Base-by-base conservation (phyloP, 2,329 filamentous ascomycete genomes). In the Harringtonia lauricola region DNA sequence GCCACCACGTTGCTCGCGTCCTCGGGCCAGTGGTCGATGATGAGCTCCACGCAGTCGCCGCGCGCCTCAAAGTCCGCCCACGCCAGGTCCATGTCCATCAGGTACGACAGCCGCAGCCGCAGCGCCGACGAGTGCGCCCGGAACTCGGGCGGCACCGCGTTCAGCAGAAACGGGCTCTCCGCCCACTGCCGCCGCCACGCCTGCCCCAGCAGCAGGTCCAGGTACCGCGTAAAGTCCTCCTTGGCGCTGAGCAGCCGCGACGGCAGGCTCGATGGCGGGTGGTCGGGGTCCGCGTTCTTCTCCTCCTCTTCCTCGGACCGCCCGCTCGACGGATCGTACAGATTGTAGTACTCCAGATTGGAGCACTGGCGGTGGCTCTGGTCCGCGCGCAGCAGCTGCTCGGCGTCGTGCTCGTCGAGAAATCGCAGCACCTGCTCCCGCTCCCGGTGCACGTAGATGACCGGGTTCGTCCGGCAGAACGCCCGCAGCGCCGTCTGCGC, bases 331-430 rank as follows among this genome's bases (percentile, higher is more conserved):
- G 21, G 59, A 39, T 66, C 67, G 48, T 78, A 72, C 13, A 83
- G 64, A 52, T 85, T 86, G 63, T 76, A 85, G 56, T 83, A 86
- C 55, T 86, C 82, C 43, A 82, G 67, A 49, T 84, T 86, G 12
- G 80, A 79, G 58, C 78, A 82, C 7, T 66, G 64, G 43, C 79
- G 70, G 51, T 83, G 74, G 29, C 74, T 69, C 28, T 67, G 64
- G 41, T 73, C 71, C 21, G 68, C 71, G 26, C 66, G 63, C 3
- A 83, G 63, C 33, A 83, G 68, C 43, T 74, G 72, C 44, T 72
- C 65, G 12, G 79, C 69, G 35, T 74, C 70, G 8, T 69, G 63
- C 2, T 65, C 60, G 38, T 69, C 67, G 19, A 84, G 63, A 41
- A 82, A 72, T 2, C 66, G 65, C 48, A 76, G 70, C 26, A 86